phyloP scores from a whole-genome alignment of 2,329 filamentous ascomycete species.

The Monosporascus sp. region DNA sequence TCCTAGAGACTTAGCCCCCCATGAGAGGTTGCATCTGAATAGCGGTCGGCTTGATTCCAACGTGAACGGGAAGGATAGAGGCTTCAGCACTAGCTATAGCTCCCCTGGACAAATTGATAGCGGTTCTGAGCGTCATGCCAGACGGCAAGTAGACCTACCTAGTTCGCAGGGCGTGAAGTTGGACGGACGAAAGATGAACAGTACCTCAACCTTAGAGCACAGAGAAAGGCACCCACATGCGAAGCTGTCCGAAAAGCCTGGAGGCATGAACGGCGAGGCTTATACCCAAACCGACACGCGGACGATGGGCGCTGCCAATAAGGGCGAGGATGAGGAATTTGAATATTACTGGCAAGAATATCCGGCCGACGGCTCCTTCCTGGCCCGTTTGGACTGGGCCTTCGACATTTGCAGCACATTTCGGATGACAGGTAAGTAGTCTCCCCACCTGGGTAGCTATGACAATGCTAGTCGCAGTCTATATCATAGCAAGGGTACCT shows the following conservation, averaged over 20 bases:
- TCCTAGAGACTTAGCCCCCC: not conserved
- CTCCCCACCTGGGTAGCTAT: not conserved
- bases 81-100: not conserved
- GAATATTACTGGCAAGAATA: conserved; percentile 58
- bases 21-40: not conserved
- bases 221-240: conserved; percentile 4
- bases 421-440: conserved; percentile 44
- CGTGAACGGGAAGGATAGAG: not conserved
- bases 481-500: no score
- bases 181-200: conserved; percentile 3
- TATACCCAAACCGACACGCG: not conserved
- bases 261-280: not conserved
- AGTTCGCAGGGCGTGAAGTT: conserved; percentile 1
- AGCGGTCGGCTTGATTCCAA: not conserved
- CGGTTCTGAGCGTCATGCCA: not conserved
- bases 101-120: not conserved
- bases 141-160: not conserved
- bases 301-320: not conserved
- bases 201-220: not conserved
- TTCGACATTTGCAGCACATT: conserved; percentile 50
- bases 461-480: no score
- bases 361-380: conserved; percentile 43
- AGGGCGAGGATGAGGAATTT: conserved; percentile 21
- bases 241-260: conserved; percentile 1
- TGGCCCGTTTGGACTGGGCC: conserved; percentile 48